Base-by-base conservation (phyloP, 768 basidiomycete genomes). In the Neoboletus magnificus region DNA sequence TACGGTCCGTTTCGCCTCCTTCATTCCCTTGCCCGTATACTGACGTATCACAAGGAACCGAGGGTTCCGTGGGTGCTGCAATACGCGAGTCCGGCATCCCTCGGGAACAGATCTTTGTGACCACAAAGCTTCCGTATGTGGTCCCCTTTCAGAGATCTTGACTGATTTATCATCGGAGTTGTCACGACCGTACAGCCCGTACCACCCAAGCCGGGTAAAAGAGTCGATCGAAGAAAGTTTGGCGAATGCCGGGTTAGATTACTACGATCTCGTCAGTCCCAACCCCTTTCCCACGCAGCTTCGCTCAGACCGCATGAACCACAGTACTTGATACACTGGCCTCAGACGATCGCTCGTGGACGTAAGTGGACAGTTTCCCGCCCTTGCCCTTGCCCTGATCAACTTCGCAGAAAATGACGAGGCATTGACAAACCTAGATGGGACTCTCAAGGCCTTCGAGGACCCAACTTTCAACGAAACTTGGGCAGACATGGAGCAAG, bases 81-180 rank as follows among this genome's bases (percentile, higher is more conserved):
- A 73, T 84, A 41, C 68, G 74, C 13, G 77, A 73, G 20, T 78
- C 77, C 25, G 74, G 73, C 1, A 67, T 80, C n/a, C 74, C 79
- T 5, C 72, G 79, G 41, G 66, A 65, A 23, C 72, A 79, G 30
- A 68, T 82, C 37, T 82, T 75, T 63, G 59, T 83, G 12, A 80
- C 79, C 32, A 82, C 82, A 18, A 83, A 83, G 59, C 66, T 82
- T 32, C 64, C 68, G 76, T 76, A 35, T 6, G 48, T 56, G 16
- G 29, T 43, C 11, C 33, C 23, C 27, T 30, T 27, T 12, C 41
- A 8, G 15, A 33, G 10, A 32, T 37, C 6, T 16, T 27, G 41
- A 25, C 18, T n/a, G 16, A 23, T 18, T 33, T 18, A 11, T 35
- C 10, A 7, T 18, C 15, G 23, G 45, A 18, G 5, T 29, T 37